Evolutionary conservation across 306 rosid species (phyloP).

Genomic region (Hylodesmum podocarpum): DNA sequence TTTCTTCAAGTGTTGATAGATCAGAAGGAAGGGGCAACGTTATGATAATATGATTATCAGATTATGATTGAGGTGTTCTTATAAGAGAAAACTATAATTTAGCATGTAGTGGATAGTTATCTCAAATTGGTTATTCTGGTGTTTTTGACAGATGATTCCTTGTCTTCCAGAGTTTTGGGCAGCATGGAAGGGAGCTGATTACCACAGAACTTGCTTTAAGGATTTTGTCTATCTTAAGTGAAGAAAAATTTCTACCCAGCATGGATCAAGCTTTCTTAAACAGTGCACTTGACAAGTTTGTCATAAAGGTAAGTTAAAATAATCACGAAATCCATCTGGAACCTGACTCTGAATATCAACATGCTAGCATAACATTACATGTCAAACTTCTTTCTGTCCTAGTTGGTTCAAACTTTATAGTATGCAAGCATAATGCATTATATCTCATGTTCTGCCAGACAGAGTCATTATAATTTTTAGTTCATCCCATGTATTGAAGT

Average conservation of each 20-base stretch:
- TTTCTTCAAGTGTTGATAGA: background rate
- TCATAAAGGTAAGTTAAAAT: constrained; percentile 67
- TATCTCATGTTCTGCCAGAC: background rate
- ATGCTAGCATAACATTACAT: too few species aligned
- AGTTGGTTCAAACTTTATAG: background rate
- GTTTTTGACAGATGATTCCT: constrained; percentile 99
- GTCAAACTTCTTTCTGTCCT: too few species aligned
- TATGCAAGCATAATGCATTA: background rate
- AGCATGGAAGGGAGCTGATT: constrained; percentile 98
- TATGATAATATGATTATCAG: constrained; percentile 4
- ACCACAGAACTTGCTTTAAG: constrained; percentile 87
- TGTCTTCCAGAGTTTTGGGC: constrained; percentile 99
- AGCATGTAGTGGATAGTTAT: constrained; percentile 56
- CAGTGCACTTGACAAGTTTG: constrained; percentile 68
- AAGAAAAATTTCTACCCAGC: constrained; percentile 64
- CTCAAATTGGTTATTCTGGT: constrained; percentile 90
- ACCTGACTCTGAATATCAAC: constrained; percentile 8
- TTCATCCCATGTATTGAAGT: background rate
- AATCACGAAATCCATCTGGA: constrained; percentile 24
- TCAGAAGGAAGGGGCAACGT: background rate
- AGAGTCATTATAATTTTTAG: background rate
- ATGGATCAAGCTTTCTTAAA: constrained; percentile 60
- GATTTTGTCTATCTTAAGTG: constrained; percentile 77
- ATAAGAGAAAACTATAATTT: constrained; percentile 27
- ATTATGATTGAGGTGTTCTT: constrained; percentile 9